Percentiles rank a stretch among this genome's conserved stretches.
Evolutionary conservation across 306 rosid species (phyloP).

Genomic region (Castanopsis chinensis): DNA sequence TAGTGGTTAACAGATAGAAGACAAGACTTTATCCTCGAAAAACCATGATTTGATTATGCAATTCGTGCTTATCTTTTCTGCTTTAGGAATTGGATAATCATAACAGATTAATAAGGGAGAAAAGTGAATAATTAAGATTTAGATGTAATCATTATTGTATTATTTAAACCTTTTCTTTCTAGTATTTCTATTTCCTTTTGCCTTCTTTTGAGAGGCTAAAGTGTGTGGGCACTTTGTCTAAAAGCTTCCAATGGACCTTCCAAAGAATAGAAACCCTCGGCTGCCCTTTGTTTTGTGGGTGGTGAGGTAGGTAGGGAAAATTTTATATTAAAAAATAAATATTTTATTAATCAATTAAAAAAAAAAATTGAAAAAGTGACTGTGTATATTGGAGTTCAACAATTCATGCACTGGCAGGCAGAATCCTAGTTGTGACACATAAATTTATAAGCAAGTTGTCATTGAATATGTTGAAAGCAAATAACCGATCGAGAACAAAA

Average conservation of each 20-base stretch:
- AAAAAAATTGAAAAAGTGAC: neutral
- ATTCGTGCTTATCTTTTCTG: neutral
- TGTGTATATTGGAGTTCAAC: no score
- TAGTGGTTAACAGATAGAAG: no score
- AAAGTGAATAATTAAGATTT: constrained; percentile 21
- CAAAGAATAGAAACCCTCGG: constrained; percentile 25
- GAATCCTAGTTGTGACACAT: no score
- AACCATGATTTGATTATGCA: neutral
- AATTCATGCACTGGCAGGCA: no score
- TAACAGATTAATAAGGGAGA: neutral
- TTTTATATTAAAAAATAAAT: neutral
- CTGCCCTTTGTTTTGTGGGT: constrained; percentile 45
- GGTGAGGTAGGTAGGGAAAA: constrained; percentile 13
- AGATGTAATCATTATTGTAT: constrained; percentile 27
- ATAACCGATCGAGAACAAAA: no score
- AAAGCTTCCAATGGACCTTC: constrained; percentile 8
- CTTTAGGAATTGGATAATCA: neutral
- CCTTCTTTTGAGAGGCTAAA: constrained; percentile 8
- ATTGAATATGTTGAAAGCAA: no score
- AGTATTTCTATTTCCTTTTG: constrained; percentile 14
- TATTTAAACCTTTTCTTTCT: constrained; percentile 27
- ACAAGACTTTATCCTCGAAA: neutral
- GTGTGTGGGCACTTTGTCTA: constrained; percentile 21
- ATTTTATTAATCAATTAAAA: neutral
- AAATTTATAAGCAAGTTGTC: no score